Conservation (phyloP, 306 rosid species). For the Pyrus betulifolia region DNA sequence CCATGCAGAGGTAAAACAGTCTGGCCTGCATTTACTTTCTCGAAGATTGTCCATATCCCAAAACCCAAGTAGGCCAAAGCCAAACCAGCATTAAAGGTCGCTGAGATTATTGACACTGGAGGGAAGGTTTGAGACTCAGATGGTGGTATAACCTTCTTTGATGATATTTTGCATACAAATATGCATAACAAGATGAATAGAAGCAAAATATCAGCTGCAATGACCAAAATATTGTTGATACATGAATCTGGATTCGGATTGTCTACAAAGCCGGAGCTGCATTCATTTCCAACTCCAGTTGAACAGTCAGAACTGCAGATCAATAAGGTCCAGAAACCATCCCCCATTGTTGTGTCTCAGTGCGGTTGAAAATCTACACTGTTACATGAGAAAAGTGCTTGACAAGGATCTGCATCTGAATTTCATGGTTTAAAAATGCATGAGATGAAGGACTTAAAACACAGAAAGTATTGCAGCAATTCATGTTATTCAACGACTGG, state of each 20-base stretch:
- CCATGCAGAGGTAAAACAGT: too few relatives aligned
- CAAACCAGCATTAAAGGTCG: too few relatives aligned
- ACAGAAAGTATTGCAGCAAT: not conserved
- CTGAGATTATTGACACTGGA: too few relatives aligned
- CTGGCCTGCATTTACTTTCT: too few relatives aligned
- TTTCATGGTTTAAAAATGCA: not conserved
- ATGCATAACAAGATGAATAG: conserved; percentile 12
- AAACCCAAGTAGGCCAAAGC: too few relatives aligned
- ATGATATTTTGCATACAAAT: too few relatives aligned
- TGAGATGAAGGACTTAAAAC: not conserved
- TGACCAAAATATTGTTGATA: conserved; percentile 6
- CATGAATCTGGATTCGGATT: conserved; percentile 17
- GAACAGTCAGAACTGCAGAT: conserved; percentile 10
- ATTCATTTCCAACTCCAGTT: not conserved
- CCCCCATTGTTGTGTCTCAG: not conserved
- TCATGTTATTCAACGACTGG: not conserved
- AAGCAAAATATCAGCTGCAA: conserved; percentile 12
- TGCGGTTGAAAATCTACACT: not conserved
- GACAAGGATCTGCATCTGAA: not conserved
- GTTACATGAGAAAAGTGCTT: not conserved
- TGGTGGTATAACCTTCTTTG: too few relatives aligned
- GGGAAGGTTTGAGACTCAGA: too few relatives aligned
- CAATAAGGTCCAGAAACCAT: conserved; percentile 6
- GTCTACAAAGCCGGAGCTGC: not conserved
- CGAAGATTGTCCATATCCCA: too few relatives aligned